Conservation (phyloP, 345 rosid species). For the Hibiscus trionum region DNA sequence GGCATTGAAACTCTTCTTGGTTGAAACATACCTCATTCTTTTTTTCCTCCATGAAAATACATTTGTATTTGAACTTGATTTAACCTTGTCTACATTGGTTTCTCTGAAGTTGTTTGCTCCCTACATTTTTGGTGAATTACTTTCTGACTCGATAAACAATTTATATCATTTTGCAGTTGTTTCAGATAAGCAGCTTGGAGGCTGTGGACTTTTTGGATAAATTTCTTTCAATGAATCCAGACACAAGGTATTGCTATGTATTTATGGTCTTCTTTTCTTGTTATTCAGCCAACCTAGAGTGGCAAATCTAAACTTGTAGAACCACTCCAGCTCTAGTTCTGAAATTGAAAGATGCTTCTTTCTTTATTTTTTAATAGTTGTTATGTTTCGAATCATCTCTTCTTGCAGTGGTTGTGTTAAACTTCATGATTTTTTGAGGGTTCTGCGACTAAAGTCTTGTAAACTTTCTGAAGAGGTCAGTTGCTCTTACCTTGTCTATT, state of each 20-base stretch:
- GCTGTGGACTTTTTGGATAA: slow-evolving; percentile 69
- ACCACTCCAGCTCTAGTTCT: not conserved
- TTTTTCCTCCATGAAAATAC: not conserved
- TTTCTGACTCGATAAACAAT: slow-evolving; percentile 8
- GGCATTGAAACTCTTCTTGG: slow-evolving; percentile 6
- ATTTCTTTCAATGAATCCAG: slow-evolving; percentile 83
- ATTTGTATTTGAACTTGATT: not conserved
- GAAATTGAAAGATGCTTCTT: not conserved
- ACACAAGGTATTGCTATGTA: slow-evolving; percentile 46
- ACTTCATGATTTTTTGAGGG: slow-evolving; percentile 48
- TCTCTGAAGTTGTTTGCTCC: not conserved
- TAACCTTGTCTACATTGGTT: not conserved
- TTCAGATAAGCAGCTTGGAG: slow-evolving; percentile 66
- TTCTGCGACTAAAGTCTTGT: slow-evolving; percentile 50
- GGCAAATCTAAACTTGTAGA: not conserved
- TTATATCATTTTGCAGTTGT: slow-evolving; percentile 43
- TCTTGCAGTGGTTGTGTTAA: slow-evolving; percentile 71
- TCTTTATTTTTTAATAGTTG: not conserved
- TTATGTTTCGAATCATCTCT: slow-evolving; percentile 4
- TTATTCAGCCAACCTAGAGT: too few species aligned
- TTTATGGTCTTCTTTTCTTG: too few species aligned
- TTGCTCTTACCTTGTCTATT: slow-evolving; percentile 2
- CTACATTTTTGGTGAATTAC: not conserved
- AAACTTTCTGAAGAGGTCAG: slow-evolving; percentile 62
- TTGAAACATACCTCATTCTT: slow-evolving; percentile 1